Conservation (phyloP, 1,284 basidiomycete genomes). For the Trametes pubescens region DNA sequence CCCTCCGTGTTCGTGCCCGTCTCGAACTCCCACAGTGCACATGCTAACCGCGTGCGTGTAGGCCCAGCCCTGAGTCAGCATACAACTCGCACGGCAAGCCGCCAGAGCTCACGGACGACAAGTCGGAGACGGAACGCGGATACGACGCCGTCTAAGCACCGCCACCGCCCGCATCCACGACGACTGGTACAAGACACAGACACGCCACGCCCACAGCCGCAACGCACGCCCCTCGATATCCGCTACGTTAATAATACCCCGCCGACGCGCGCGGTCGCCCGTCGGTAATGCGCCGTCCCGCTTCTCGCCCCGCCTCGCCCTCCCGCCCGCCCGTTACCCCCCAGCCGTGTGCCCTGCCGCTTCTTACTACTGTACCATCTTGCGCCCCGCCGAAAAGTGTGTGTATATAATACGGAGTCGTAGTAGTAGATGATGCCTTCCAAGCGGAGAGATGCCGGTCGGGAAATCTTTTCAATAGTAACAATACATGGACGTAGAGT, state of each 20-base stretch:
- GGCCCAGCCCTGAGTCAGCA: slow-evolving; percentile 20
- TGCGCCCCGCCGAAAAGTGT: slow-evolving; percentile 5
- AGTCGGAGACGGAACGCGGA: slow-evolving; percentile 13
- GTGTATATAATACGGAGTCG: slow-evolving; percentile 3
- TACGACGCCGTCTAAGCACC: slow-evolving; percentile 25
- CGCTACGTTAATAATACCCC: slow-evolving; percentile 21
- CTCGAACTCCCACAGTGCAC: not conserved
- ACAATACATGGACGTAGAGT: slow-evolving; percentile 17
- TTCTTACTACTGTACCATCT: slow-evolving; percentile 17
- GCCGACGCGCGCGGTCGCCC: not conserved
- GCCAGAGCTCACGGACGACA: slow-evolving; percentile 26
- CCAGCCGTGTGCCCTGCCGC: not conserved
- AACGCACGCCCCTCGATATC: slow-evolving; percentile 3
- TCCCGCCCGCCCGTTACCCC: not conserved
- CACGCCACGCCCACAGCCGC: not conserved
- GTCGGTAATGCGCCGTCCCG: slow-evolving; percentile 13
- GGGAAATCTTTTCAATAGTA: not conserved
- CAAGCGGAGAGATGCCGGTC: not conserved
- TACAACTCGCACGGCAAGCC: slow-evolving; percentile 25
- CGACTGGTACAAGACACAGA: not conserved
- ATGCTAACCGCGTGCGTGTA: not conserved
- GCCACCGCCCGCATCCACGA: not conserved
- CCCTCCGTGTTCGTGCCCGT: not conserved
- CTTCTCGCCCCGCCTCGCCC: not conserved
- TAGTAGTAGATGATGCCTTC: slow-evolving; percentile 1